A percentile compares a stretch with the other conserved stretches of the same genome.
Conservation (phyloP, 1,284 basidiomycete genomes). For the Thelephora terrestris region DNA sequence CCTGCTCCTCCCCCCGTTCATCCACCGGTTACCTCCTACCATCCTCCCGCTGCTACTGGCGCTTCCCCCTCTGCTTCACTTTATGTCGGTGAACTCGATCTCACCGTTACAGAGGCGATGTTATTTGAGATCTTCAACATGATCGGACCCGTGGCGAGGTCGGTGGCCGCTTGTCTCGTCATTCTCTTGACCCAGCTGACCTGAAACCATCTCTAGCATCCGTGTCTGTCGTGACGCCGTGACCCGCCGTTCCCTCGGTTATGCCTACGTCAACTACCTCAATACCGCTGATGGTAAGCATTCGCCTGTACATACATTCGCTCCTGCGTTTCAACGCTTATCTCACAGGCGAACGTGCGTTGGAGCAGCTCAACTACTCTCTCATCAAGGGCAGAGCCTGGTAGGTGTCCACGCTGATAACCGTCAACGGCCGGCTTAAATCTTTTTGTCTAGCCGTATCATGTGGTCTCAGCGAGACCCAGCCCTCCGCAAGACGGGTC, state of each 20-base stretch:
- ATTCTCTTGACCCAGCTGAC: slow-evolving; percentile 4
- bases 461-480: slow-evolving; percentile 99
- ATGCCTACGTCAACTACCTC: slow-evolving; percentile 99
- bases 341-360: slow-evolving; percentile 79
- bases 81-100: slow-evolving; percentile 98
- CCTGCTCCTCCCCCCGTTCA: slow-evolving; percentile 43
- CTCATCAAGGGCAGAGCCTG: slow-evolving; percentile 97
- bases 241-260: slow-evolving; percentile 97
- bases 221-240: slow-evolving; percentile 99
- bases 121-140: slow-evolving; percentile 99
- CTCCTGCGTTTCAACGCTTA: slow-evolving; percentile 6
- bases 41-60: slow-evolving; percentile 41
- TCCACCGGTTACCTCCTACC: slow-evolving; percentile 27
- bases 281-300: slow-evolving; percentile 84
- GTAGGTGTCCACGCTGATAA: slow-evolving; percentile 29
- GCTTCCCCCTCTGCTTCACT: slow-evolving; percentile 84
- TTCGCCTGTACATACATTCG: slow-evolving; percentile 1
- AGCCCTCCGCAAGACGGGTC: slow-evolving; percentile 96
- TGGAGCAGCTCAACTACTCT: slow-evolving; percentile 99
- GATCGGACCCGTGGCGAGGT: slow-evolving; percentile 98
- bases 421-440: slow-evolving; percentile 2
- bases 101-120: slow-evolving; percentile 98
- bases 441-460: slow-evolving; percentile 65
- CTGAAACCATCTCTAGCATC: slow-evolving; percentile 48
- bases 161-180: slow-evolving; percentile 16